A percentile compares a stretch with the other conserved stretches of the same genome.
Evolutionary conservation across 2,329 filamentous ascomycete genomes (phyloP).

Genomic region (Pseudofabraea citricarpa): DNA sequence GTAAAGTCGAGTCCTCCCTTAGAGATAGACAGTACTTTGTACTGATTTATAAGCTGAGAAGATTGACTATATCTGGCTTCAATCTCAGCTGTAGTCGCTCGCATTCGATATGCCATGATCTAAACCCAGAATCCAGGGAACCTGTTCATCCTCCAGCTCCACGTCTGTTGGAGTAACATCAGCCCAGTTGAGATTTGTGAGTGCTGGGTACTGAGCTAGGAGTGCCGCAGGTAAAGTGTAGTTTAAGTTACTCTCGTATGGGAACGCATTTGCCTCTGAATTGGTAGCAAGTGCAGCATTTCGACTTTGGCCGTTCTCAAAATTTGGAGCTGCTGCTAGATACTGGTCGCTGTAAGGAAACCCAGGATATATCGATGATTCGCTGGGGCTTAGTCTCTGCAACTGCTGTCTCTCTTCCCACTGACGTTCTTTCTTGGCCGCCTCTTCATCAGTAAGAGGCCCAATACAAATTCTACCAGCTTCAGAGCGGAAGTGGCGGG

Average conservation of each 20-base stretch:
- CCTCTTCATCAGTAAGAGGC: conserved; percentile 6
- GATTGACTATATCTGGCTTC: not conserved
- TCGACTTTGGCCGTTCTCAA: too few species aligned
- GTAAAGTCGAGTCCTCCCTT: not conserved
- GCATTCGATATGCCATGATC: too few species aligned
- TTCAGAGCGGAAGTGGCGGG: conserved; percentile 1
- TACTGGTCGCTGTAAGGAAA: not conserved
- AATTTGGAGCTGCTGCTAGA: too few species aligned
- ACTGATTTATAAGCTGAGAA: too few species aligned
- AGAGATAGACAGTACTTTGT: not conserved
- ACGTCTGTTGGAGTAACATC: not conserved
- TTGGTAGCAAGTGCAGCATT: too few species aligned
- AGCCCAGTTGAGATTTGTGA: not conserved
- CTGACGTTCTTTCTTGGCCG: not conserved
- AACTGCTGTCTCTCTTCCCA: not conserved
- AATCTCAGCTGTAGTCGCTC: not conserved
- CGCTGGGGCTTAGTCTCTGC: too few species aligned
- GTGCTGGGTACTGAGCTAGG: not conserved
- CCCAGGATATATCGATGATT: not conserved
- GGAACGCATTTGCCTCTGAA: too few species aligned
- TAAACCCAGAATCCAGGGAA: not conserved
- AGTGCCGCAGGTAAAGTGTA: not conserved
- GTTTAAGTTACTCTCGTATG: too few species aligned
- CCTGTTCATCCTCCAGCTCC: not conserved
- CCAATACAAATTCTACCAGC: conserved; percentile 3